Base-by-base conservation (phyloP, 2,329 filamentous ascomycete genomes). In the Xylaria sp. region DNA sequence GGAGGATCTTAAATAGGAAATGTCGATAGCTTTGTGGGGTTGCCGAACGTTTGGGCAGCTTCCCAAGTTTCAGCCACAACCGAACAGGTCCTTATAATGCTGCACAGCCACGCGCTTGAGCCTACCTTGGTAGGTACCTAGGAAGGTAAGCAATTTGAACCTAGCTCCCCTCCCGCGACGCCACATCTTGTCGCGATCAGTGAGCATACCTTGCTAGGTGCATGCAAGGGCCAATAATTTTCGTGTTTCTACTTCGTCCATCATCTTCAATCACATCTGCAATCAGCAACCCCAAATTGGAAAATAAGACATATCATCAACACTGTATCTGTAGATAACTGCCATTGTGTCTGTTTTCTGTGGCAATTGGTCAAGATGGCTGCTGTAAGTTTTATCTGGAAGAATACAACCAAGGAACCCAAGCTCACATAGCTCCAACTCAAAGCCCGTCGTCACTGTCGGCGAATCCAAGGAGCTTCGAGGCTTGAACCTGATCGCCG, bases 391-490 rank as follows among this genome's bases (percentile, higher is more conserved):
- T 83, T 49, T 41, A 59, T 31, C 25, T 36, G 10, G 5, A 36
- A 36, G 4, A 10, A 33, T 20, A 46, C 25, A 36, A 18, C 23
- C 36, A 31, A 51, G 61, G 55, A n/a, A 51, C 25, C 59, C 46
- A 58, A 69, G 65, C 66, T 72, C 46, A 75, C 74, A 71, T 62
- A 63, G 62, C 66, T 65, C 63, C 59, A 28, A 67, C 70, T 57
- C 73, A 36, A 33, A 89, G 87, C 86, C 86, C 73, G 85, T 90
- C 71, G 83, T 89, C 79, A 98, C 96, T 77, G 90, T 98, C 81
- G 93, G 94, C 79, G 95, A 98, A 87, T 92, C 90, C 82, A 97
- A 96, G 84, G 95, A 98, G 88, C 91, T 98, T 80, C 92, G 94
- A 76, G 94, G 94, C 73, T 90, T 99, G 79, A 98, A 97, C 83